Conservation (phyloP, 140 eudicot genomes). For the Oenanthe javanica region DNA sequence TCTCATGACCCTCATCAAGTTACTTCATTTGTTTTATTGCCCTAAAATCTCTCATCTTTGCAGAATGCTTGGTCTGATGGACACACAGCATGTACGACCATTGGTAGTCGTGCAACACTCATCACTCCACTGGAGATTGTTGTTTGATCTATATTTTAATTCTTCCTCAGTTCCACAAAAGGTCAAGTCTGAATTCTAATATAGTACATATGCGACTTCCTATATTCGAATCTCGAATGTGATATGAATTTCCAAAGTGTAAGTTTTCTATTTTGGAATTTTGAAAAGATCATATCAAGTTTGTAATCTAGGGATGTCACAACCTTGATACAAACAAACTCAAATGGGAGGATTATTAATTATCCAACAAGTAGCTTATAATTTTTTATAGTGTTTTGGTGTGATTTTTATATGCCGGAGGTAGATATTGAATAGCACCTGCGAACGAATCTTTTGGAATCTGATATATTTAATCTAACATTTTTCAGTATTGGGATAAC, state of each 20-base stretch:
- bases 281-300: too few species aligned
- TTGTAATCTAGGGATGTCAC: too few species aligned
- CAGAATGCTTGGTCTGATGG: constrained; percentile 99
- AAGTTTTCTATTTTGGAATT: too few species aligned
- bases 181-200: neutral
- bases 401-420: too few species aligned
- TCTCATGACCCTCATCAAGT: neutral
- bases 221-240: neutral
- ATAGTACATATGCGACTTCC: neutral
- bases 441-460: too few species aligned
- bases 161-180: neutral
- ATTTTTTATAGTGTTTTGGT: too few species aligned
- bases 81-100: constrained; percentile 76
- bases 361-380: too few species aligned
- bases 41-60: neutral
- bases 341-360: too few species aligned
- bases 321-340: too few species aligned
- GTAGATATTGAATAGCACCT: too few species aligned
- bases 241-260: neutral
- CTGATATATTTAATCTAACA: too few species aligned
- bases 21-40: neutral
- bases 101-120: constrained; percentile 59
- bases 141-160: constrained; percentile 6
- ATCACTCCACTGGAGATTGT: constrained; percentile 23
- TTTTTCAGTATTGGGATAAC: too few species aligned